Base-by-base conservation (phyloP, 2,329 filamentous ascomycete species). In the Penicillium hordei region DNA sequence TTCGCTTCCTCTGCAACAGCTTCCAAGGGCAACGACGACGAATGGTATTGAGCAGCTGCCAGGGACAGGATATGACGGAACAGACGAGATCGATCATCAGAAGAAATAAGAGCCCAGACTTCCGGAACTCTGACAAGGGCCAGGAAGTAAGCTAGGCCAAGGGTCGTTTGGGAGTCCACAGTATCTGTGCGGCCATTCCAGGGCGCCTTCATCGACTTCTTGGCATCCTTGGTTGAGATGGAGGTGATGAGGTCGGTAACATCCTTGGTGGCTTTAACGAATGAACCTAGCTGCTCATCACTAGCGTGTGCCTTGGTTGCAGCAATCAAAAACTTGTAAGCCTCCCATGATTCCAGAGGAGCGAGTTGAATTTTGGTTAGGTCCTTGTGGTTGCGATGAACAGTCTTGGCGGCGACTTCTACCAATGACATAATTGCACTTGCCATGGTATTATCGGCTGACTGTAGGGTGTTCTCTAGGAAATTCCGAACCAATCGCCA, bases 171-270 rank as follows among this genome's bases (percentile, higher is more conserved):
- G 15, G 71, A 70, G 31, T 66, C 58, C n/a, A 78, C 50, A 12
- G 68, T 70, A 25, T 77, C 72, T 31, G 69, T 63, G 15, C 72
- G 71, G 23, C 75, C 75, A 63, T 77, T 65, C 76, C 76, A 78
- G 5, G 68, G 64, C 0, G 62, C 60, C n/a, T 58, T 60, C 57
- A 68, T 64, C 17, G 67, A 69, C 27, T 66, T 58, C 21, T 65
- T 53, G 38, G 66, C 65, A 61, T 70, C 65, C 31, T 68, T 55
- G 3, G 60, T 52, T 9, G 68, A 62, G 8, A 68, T 58, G 7
- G 65, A 67, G 25, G 60, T 54, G 21, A 72, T 57, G 23, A 73
- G 65, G 10, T 65, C 59, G 3, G 59, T 62, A 21, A 72, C 60
- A 19, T 71, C 65, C 36, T 65, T 65, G 27, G 66, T 68, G 7